Conservation (phyloP, 1,284 basidiomycete genomes). For the Ceratobasidium sp. region DNA sequence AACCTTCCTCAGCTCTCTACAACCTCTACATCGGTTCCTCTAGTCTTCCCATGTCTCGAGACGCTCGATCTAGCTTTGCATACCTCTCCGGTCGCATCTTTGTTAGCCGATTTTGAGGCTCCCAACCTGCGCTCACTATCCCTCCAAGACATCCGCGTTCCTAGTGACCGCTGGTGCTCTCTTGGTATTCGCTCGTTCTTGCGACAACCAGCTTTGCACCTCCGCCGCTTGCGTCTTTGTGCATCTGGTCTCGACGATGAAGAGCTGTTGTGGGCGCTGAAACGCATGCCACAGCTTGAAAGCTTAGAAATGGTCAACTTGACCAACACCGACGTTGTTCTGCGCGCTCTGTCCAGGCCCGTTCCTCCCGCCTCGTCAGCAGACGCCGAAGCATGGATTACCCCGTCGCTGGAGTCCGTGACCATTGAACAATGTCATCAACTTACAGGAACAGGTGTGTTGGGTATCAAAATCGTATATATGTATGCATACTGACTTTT, state of each 20-base stretch:
- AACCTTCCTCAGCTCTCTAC: background rate
- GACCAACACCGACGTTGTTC: constrained; percentile 33
- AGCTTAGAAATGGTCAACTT: constrained; percentile 36
- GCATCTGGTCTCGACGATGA: constrained; percentile 42
- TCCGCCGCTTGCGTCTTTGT: constrained; percentile 38
- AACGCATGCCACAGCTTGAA: constrained; percentile 37
- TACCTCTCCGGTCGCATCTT: constrained; percentile 40
- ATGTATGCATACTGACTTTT: background rate
- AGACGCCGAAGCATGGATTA: constrained; percentile 35
- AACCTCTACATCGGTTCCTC: background rate
- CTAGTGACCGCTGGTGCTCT: constrained; percentile 45
- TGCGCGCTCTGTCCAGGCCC: constrained; percentile 32
- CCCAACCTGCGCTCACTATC: constrained; percentile 38
- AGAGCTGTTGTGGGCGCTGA: constrained; percentile 39
- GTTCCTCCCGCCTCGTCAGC: background rate
- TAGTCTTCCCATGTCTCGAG: constrained; percentile 33
- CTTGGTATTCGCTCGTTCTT: constrained; percentile 44
- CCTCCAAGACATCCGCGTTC: constrained; percentile 37
- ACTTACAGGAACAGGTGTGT: constrained; percentile 43
- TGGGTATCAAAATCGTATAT: background rate
- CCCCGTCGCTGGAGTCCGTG: constrained; percentile 26
- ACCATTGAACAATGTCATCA: constrained; percentile 44
- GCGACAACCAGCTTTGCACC: constrained; percentile 26
- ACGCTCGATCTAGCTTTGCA: constrained; percentile 41
- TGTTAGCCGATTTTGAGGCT: constrained; percentile 42